Conservation (phyloP, 371 early-diverging fungal species). For the Mucor lusitanicus region DNA sequence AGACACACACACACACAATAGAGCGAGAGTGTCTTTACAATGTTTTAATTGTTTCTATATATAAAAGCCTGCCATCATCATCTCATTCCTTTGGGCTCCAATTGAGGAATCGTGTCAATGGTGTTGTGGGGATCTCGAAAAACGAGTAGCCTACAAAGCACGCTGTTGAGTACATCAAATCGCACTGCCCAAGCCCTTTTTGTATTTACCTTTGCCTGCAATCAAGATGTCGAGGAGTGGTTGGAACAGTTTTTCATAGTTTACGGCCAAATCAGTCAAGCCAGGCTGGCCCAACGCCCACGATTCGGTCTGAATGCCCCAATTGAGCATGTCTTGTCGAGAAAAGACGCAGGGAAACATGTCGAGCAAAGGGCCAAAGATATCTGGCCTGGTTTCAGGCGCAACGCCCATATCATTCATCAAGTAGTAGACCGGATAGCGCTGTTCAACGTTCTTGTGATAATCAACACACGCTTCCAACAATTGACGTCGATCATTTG, state of each 20-base stretch:
- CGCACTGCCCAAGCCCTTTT: no score
- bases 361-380: conserved; percentile 37
- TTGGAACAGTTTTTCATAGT: conserved; percentile 33
- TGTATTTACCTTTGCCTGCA: conserved; percentile 39
- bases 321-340: conserved; percentile 33
- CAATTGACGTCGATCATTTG: conserved; percentile 22
- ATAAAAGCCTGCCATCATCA: neutral
- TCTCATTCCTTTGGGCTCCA: conserved; percentile 40
- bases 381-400: conserved; percentile 35
- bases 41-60: neutral
- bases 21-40: no score
- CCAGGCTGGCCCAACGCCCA: conserved; percentile 24
- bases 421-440: conserved; percentile 45
- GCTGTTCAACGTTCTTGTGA: conserved; percentile 29
- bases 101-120: conserved; percentile 40
- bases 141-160: conserved; percentile 41
- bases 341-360: conserved; percentile 46
- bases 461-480: conserved; percentile 46
- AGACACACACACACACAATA: neutral
- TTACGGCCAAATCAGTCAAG: conserved; percentile 17
- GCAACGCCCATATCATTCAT: conserved; percentile 33
- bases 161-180: neutral
- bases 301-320: conserved; percentile 25
- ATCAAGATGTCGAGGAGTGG: conserved; percentile 44
- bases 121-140: conserved; percentile 49